These are phyloP conservation scores for Aspergillus jensenii DNA, from an alignment of 2,329 filamentous ascomycete genomes.

Conservation along the genomic window DNA sequence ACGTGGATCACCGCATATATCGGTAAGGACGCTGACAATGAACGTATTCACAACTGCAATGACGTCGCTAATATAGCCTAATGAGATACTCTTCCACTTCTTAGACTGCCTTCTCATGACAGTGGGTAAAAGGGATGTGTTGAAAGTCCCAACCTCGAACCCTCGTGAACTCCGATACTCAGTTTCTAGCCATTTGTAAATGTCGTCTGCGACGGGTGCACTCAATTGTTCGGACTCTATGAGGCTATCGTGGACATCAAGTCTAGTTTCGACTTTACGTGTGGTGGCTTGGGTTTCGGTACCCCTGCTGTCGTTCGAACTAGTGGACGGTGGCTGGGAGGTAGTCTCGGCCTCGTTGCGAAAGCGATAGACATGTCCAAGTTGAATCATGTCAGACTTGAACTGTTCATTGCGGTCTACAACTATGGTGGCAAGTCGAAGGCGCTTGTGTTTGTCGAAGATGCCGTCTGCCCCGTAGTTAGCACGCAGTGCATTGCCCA, in stretches of 20 bases:
- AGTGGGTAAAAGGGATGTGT: constrained; percentile 27
- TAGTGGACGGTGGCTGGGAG: too few species aligned
- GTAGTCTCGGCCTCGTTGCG: constrained; percentile 1
- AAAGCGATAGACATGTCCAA: constrained; percentile 20
- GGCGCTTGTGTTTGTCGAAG: constrained; percentile 31
- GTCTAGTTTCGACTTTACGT: neutral
- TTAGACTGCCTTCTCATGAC: constrained; percentile 55
- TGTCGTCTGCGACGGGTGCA: constrained; percentile 20
- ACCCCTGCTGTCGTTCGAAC: neutral
- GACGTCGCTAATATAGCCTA: constrained; percentile 52
- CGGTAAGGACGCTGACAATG: constrained; percentile 45
- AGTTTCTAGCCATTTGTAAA: constrained; percentile 47
- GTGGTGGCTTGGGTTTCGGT: neutral
- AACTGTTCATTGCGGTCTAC: constrained; percentile 28
- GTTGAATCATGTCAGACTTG: constrained; percentile 18
- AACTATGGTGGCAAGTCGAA: constrained; percentile 37
- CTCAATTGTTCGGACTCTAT: constrained; percentile 1
- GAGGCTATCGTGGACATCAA: constrained; percentile 22
- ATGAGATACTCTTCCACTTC: constrained; percentile 54
- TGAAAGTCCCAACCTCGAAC: constrained; percentile 55
- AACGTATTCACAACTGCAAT: constrained; percentile 56
- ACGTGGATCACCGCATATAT: neutral
- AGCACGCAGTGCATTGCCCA: constrained; percentile 33
- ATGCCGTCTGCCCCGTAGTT: constrained; percentile 36
- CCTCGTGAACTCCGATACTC: constrained; percentile 50